Evolutionary conservation across 441 rosid genomes (phyloP), one percentile per base, ranked within the genome.

Genomic region (Jatropha multifida): DNA sequence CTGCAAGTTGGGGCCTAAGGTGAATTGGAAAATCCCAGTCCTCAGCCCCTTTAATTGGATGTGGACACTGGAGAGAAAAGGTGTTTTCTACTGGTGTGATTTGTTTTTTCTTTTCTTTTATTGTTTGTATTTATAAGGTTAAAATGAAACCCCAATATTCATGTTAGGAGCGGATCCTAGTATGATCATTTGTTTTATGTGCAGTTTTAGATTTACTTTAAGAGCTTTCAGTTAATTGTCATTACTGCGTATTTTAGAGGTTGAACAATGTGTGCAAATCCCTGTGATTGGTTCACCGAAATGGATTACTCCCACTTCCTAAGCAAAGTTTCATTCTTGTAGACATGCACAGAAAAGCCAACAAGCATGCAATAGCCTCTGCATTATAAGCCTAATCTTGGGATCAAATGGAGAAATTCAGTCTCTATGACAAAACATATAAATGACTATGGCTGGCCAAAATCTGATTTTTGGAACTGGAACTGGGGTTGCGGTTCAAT

Each of bases 101-200:
- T 72, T 79, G 62, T 54, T 54, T 73, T 64, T 48, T 67, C 74
- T 1, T 54, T 44, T 44, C 68, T 55, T 48, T 68, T 76, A 3
- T 54, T 55, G 66, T 56, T 81, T 76, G 61, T 61, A 58, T 18
- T 54, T 14, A 62, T 69, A 79, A 78, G 14, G 56, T 71, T 59
- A 23, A 63, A 56, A 80, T 60, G 52, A 59, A 71, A 69, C 71
- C 86, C 84, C 83, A 40, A 52, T 77, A 85, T 81, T 83, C 86
- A 77, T 84, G 84, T 72, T 84, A 80, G 90, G 86, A 86, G 84
- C 18, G 90, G 90, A 75, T 88, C 90, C 90, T 82, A 46, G 79
- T 71, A 67, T 82, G 88, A 59, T 54, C 77, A 81, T 77, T 44
- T 73, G 74, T 75, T 74, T 54, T 65, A 46, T 79, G 86, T 79